These are phyloP conservation scores for Fusarium kyushuense DNA, from an alignment of 2,329 filamentous ascomycete species.

Conservation along the genomic window DNA sequence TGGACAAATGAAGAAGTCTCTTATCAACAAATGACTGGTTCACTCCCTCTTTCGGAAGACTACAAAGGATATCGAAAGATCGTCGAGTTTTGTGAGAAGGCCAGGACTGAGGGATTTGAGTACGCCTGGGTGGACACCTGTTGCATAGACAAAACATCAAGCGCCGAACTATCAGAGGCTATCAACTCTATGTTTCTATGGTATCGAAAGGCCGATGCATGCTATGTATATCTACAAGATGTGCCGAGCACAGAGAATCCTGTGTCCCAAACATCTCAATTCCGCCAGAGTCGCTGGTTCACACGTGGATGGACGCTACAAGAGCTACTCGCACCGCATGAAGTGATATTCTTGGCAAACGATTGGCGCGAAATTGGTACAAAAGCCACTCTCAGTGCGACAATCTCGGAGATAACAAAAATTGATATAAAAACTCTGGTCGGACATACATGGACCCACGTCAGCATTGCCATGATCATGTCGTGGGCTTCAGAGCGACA, in stretches of 20 bases:
- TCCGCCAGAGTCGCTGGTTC: slow-evolving; percentile 21
- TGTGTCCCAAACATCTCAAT: not conserved
- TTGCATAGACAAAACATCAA: slow-evolving; percentile 26
- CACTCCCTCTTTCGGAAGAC: not conserved
- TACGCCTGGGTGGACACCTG: slow-evolving; percentile 26
- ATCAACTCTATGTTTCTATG: slow-evolving; percentile 25
- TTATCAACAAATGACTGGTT: not conserved
- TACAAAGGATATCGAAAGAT: slow-evolving; percentile 19
- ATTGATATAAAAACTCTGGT: slow-evolving; percentile 9
- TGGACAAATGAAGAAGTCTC: slow-evolving; percentile 14
- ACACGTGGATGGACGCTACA: slow-evolving; percentile 18
- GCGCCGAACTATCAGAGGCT: slow-evolving; percentile 15
- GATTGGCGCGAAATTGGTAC: slow-evolving; percentile 19
- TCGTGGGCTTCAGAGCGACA: slow-evolving; percentile 21
- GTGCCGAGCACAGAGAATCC: not conserved
- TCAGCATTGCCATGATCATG: slow-evolving; percentile 21
- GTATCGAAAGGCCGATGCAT: slow-evolving; percentile 12
- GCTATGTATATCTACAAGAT: slow-evolving; percentile 14
- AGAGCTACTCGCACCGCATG: slow-evolving; percentile 17
- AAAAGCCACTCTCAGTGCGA: not conserved
- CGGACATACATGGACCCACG: slow-evolving; percentile 16
- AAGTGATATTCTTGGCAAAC: slow-evolving; percentile 7
- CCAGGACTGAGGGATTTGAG: slow-evolving; percentile 18
- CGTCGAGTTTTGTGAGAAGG: slow-evolving; percentile 16
- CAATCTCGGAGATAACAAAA: slow-evolving; percentile 7